Evolutionary conservation across 305 asterid species (phyloP).

Genomic region (Rubia peregrina): DNA sequence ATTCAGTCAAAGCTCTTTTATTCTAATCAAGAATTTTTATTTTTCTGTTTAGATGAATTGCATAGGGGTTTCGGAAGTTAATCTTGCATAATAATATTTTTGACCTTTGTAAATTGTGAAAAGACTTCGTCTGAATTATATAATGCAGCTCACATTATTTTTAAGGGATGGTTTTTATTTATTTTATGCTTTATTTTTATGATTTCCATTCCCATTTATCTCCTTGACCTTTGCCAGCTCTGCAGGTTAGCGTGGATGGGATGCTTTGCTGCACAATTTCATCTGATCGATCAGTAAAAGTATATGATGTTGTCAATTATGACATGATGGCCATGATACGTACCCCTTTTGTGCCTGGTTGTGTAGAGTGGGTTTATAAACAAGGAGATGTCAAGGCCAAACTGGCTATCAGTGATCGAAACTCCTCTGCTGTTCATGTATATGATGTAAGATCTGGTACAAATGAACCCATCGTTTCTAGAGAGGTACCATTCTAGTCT

Average conservation of each 20-base stretch:
- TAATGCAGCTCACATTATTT: neutral
- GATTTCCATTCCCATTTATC: slow-evolving; percentile 12
- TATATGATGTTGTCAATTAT: slow-evolving; percentile 90
- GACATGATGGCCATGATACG: slow-evolving; percentile 99
- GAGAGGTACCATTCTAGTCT: slow-evolving; percentile 45
- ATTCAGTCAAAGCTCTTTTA: neutral
- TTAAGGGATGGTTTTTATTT: neutral
- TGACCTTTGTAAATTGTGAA: neutral
- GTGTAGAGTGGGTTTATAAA: slow-evolving; percentile 85
- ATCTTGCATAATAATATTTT: neutral
- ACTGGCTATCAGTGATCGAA: slow-evolving; percentile 80
- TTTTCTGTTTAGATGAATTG: neutral
- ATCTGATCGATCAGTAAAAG: slow-evolving; percentile 76
- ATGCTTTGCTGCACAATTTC: slow-evolving; percentile 96
- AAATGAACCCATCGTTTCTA: slow-evolving; percentile 68
- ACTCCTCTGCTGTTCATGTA: slow-evolving; percentile 69
- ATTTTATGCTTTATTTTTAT: slow-evolving; percentile 2
- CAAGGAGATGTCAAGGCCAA: slow-evolving; percentile 90
- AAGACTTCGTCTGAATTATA: neutral
- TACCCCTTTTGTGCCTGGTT: slow-evolving; percentile 82
- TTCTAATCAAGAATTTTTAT: neutral
- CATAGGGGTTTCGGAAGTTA: neutral
- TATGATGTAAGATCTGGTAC: slow-evolving; percentile 93
- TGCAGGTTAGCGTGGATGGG: slow-evolving; percentile 93
- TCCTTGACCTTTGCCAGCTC: slow-evolving; percentile 26